phyloP scores from a whole-genome alignment of 2,329 filamentous ascomycete genomes.

The Fonsecaea erecta region DNA sequence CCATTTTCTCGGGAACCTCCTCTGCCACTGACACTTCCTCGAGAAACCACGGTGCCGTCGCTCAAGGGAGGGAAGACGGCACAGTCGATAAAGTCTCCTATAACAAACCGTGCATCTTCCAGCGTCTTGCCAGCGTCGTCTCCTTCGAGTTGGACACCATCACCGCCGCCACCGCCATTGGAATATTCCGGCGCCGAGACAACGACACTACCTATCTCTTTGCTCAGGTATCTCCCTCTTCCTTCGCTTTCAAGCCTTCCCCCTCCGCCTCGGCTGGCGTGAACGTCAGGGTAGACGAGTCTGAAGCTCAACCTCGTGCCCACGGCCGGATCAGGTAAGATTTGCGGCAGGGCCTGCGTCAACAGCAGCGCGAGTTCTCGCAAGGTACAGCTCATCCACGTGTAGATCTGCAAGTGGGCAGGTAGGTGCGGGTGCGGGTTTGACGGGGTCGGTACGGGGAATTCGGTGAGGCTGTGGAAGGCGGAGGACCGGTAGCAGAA shows the following conservation, averaged over 20 bases:
- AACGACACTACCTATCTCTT: slow-evolving; percentile 82
- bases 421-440: slow-evolving; percentile 61
- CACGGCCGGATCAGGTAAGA: slow-evolving; percentile 70
- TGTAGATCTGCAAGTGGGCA: slow-evolving; percentile 78
- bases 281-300: slow-evolving; percentile 79
- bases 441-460: slow-evolving; percentile 55
- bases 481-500: slow-evolving; percentile 78
- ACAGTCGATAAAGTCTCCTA: slow-evolving; percentile 86
- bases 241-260: slow-evolving; percentile 38
- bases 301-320: slow-evolving; percentile 88
- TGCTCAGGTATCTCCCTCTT: slow-evolving; percentile 70
- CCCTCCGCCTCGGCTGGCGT: slow-evolving; percentile 44
- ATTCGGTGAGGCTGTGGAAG: slow-evolving; percentile 64
- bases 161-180: slow-evolving; percentile 47
- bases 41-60: slow-evolving; percentile 68
- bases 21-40: slow-evolving; percentile 39
- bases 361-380: slow-evolving; percentile 80
- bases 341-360: slow-evolving; percentile 66
- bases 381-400: slow-evolving; percentile 81
- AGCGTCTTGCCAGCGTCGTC: slow-evolving; percentile 74
- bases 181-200: slow-evolving; percentile 58
- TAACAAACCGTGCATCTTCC: slow-evolving; percentile 76
- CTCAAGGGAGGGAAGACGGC: slow-evolving; percentile 75
- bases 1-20: slow-evolving; percentile 50
- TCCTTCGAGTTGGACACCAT: slow-evolving; percentile 50